A percentile compares a stretch with the other conserved stretches of the same genome.
Conservation (phyloP, 306 rosid species). For the Sechiopsis laciniata region DNA sequence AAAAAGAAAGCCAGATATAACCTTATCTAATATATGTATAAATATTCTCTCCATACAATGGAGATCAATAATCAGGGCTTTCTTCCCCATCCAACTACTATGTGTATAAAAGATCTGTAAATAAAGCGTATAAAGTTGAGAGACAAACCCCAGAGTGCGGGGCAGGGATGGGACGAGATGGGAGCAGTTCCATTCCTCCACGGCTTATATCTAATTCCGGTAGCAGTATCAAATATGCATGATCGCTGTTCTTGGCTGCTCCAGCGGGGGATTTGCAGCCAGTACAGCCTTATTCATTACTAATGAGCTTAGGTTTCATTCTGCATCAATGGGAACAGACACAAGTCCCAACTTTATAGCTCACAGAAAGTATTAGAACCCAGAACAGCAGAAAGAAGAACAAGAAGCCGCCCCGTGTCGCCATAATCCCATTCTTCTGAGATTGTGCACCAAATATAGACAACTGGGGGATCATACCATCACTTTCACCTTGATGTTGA, state of each 20-base stretch:
- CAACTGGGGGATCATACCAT: slow-evolving; percentile 28
- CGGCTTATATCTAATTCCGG: not conserved
- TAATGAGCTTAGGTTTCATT: not conserved
- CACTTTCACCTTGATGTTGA: slow-evolving; percentile 29
- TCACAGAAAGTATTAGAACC: slow-evolving; percentile 57
- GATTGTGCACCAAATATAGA: slow-evolving; percentile 37
- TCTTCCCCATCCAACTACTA: not conserved
- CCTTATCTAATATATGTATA: not conserved
- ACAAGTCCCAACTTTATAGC: slow-evolving; percentile 62
- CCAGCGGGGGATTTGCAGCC: not conserved
- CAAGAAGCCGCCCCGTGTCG: slow-evolving; percentile 62
- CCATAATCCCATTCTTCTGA: slow-evolving; percentile 49
- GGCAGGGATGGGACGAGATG: not conserved
- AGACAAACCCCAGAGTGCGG: not conserved
- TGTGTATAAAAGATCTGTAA: not conserved
- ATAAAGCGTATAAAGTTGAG: not conserved
- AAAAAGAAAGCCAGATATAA: too few relatives aligned
- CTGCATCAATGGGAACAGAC: slow-evolving; percentile 32
- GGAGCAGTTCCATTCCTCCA: not conserved
- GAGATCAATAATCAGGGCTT: not conserved
- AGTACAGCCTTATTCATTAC: not conserved
- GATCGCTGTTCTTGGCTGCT: slow-evolving; percentile 15
- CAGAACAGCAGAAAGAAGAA: slow-evolving; percentile 56
- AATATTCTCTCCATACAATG: not conserved
- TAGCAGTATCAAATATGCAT: not conserved